Base-by-base conservation (phyloP, 805 yeast genomes). In the Pichia phayaonensis region DNA sequence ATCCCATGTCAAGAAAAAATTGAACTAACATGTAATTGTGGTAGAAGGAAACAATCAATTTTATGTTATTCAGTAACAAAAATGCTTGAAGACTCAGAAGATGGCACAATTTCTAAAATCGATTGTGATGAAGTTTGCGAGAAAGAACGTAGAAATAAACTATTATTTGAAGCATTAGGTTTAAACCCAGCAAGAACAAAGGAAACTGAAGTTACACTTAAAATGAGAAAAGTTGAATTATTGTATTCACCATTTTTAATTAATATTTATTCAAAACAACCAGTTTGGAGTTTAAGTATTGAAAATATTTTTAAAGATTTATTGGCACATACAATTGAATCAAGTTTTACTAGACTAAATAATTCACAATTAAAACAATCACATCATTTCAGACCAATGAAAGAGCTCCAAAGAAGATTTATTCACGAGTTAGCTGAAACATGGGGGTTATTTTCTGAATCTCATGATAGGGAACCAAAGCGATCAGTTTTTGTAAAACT, bases 381-480 rank as follows among this genome's bases (percentile, higher is more conserved):
- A 0, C 66, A 77, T 56, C 81, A 81, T 61, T 87, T 90, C 66
- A 81, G 81, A 18, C 84, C 92, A 18, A 87, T 90, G 95, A 74
- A 70, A 46, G 63, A 72, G 15, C 76, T 80, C 6, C 92, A 86
- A 63, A 71, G 97, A 44, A 71, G 71, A 54, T 88, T 89, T 60
- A 67, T 90, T 24, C 92, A 83, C 60, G 81, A 80, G 47, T 60
- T 90, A 40, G 83, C 90, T 0, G 77, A 72, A 24, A 66, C 79
- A 0, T 88, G 71, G 62, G 70, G 74, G 13, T 59, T 88, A 13
- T 81, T 77, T 57, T 72, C 84, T 0, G 90, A 86, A 59, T 78
- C 90, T 2, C 94, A 86, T 54, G 96, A 87, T 64, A 79, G 77
- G 2, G 96, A 88, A 56, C 96, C 96, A 0, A 72, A 79, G 47